A percentile compares a stretch with the other conserved stretches of the same genome.
These are phyloP conservation scores for Suillus americanus DNA, from an alignment of 768 basidiomycete species.

Conservation along the genomic window DNA sequence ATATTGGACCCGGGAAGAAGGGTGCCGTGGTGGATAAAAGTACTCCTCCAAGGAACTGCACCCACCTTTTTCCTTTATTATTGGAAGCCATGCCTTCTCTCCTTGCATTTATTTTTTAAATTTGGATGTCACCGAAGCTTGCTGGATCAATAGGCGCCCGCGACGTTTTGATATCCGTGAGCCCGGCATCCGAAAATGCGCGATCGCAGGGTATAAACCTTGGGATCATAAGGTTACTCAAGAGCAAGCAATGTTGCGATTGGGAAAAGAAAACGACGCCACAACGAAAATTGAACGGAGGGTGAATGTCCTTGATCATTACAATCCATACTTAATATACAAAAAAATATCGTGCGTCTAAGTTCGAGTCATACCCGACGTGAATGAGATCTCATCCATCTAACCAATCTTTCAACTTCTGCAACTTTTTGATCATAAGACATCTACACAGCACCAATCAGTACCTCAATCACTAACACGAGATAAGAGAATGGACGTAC, in stretches of 20 bases:
- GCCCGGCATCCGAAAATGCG: too few species aligned
- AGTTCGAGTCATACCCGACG: not conserved
- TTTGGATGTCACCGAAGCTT: too few species aligned
- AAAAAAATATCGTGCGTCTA: not conserved
- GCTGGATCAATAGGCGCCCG: too few species aligned
- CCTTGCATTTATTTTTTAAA: too few species aligned
- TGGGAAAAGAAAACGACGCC: not conserved
- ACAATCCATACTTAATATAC: not conserved
- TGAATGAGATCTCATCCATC: conserved; percentile 1
- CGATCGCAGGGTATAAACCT: too few species aligned
- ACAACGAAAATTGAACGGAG: not conserved
- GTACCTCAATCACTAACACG: not conserved
- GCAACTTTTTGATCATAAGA: not conserved
- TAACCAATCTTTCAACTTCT: not conserved
- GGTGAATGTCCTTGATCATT: not conserved
- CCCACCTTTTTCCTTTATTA: not conserved
- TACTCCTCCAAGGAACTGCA: not conserved
- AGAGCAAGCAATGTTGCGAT: not conserved
- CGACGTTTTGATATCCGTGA: too few species aligned
- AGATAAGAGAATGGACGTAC: not conserved
- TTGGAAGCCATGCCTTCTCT: not conserved
- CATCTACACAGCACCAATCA: not conserved
- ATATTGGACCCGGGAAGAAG: too few species aligned
- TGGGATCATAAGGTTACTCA: not conserved
- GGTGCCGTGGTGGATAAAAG: too few species aligned